Conservation (phyloP, 139 green algal genomes). For the Penium margaritaceum region DNA sequence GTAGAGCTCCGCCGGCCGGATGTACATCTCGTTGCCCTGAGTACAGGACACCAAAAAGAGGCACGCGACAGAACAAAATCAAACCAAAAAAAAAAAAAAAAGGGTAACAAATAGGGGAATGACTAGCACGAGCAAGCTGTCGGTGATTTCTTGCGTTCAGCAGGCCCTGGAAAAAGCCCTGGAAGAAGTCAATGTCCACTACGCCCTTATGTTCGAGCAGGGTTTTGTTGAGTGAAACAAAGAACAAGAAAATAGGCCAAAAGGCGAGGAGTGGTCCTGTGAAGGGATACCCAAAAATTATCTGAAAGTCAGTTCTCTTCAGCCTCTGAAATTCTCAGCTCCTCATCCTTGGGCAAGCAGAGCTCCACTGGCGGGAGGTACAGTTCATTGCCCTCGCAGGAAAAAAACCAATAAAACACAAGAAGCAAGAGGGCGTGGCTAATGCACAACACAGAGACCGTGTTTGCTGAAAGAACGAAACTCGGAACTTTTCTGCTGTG, state of each 20-base stretch:
- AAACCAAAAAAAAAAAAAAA: background rate
- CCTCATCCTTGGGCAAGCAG: background rate
- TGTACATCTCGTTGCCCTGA: constrained; percentile 57
- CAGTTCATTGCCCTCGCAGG: no score
- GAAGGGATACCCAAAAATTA: no score
- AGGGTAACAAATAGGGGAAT: no score
- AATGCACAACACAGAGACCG: no score
- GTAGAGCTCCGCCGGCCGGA: constrained; percentile 47
- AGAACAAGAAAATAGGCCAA: background rate
- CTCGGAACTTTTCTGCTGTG: no score
- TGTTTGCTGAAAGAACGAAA: no score
- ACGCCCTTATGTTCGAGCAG: background rate
- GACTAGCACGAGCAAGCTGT: no score
- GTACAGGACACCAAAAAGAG: background rate
- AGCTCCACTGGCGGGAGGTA: background rate
- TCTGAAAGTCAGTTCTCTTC: background rate
- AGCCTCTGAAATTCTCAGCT: background rate
- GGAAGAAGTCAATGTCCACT: background rate
- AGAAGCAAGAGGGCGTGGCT: no score
- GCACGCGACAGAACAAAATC: background rate
- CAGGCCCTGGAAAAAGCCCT: no score
- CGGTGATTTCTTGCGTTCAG: no score
- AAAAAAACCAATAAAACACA: no score
- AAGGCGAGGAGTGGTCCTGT: background rate
- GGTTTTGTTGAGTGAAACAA: background rate